phyloP scores from a whole-genome alignment of 2,329 filamentous ascomycete genomes.

The Proliferodiscus dingleyae region DNA sequence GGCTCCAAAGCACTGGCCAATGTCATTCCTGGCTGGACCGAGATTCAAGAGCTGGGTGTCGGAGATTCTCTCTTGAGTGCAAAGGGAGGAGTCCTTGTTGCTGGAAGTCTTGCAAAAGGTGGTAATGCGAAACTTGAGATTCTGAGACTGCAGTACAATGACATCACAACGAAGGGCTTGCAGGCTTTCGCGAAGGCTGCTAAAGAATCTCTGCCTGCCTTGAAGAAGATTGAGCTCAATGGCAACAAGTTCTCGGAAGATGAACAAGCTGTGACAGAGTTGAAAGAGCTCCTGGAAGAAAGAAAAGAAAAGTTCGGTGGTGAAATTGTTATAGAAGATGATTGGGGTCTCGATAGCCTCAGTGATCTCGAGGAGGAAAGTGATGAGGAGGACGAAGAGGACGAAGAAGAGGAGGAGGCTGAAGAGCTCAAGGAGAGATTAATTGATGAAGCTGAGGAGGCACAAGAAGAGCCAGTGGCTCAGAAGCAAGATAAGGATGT shows the following conservation, averaged over 20 bases:
- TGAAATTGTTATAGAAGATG: slow-evolving; percentile 65
- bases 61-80: slow-evolving; percentile 81
- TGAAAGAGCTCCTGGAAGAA: slow-evolving; percentile 68
- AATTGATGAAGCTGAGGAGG: slow-evolving; percentile 63
- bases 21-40: slow-evolving; percentile 68
- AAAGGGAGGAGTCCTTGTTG: slow-evolving; percentile 71
- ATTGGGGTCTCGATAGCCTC: slow-evolving; percentile 81
- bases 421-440: slow-evolving; percentile 66
- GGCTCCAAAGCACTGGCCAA: slow-evolving; percentile 75
- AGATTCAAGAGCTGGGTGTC: slow-evolving; percentile 77
- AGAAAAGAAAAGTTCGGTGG: slow-evolving; percentile 71
- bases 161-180: slow-evolving; percentile 75
- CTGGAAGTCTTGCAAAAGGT: slow-evolving; percentile 66
- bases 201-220: slow-evolving; percentile 61
- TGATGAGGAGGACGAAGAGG: slow-evolving; percentile 64
- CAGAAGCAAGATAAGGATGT: slow-evolving; percentile 71
- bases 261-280: slow-evolving; percentile 62
- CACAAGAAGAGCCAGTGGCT: slow-evolving; percentile 68
- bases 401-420: slow-evolving; percentile 51
- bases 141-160: slow-evolving; percentile 87
- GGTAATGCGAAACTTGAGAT: slow-evolving; percentile 75
- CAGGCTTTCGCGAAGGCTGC: slow-evolving; percentile 66
- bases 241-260: slow-evolving; percentile 93
- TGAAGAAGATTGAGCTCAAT: slow-evolving; percentile 88
- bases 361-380: slow-evolving; percentile 75